Evolutionary conservation across 192 early-diverging fungal genomes (phyloP).

Genomic region (Gryganskiella cystojenkinii): DNA sequence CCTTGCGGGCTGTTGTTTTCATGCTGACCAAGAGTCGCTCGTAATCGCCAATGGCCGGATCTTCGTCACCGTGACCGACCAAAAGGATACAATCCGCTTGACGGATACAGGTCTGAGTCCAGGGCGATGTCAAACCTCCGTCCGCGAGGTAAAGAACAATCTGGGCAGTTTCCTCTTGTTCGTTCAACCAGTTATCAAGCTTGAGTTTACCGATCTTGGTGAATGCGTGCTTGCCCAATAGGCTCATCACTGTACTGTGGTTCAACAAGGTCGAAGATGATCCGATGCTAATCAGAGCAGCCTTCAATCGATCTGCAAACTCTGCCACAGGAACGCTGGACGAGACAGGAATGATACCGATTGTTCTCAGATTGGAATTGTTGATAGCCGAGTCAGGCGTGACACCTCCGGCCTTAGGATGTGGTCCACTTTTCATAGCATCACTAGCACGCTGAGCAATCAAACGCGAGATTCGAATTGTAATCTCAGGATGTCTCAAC

Average conservation of each 20-base stretch:
- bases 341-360: conserved; percentile 92
- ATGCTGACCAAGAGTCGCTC: conserved; percentile 92
- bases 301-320: conserved; percentile 87
- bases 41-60: conserved; percentile 90
- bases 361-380: conserved; percentile 95
- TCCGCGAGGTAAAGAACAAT: conserved; percentile 97
- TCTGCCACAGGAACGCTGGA: conserved; percentile 83
- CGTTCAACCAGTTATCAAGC: conserved; percentile 91
- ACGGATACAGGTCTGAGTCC: conserved; percentile 96
- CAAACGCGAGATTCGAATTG: conserved; percentile 89
- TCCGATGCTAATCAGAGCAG: conserved; percentile 75
- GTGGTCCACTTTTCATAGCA: conserved; percentile 17
- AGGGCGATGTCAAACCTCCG: conserved; percentile 86
- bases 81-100: conserved; percentile 97
- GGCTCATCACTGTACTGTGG: conserved; percentile 78
- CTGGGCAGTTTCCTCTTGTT: conserved; percentile 89
- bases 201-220: conserved; percentile 92
- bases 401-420: conserved; percentile 25
- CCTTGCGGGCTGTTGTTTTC: conserved; percentile 98
- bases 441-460: conserved; percentile 72
- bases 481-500: conserved; percentile 88
- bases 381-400: conserved; percentile 72
- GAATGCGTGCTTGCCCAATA: conserved; percentile 94
- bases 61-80: conserved; percentile 91
- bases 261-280: conserved; percentile 83